Conservation (phyloP, 1,284 basidiomycete species). For the Irpex sp. region DNA sequence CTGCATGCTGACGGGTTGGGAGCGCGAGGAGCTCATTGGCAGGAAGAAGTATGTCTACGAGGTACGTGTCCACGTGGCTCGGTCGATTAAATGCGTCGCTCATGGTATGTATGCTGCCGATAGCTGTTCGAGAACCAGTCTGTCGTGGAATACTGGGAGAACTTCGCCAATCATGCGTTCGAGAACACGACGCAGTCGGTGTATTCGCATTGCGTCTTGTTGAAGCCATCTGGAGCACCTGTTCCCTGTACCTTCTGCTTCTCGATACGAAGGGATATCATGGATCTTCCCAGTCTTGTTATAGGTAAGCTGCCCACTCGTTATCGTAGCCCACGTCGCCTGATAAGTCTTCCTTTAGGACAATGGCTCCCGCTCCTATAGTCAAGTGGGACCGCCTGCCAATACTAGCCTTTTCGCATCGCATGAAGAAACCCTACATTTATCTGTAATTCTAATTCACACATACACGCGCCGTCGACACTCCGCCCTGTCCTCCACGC, state of each 20-base stretch:
- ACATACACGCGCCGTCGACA: background rate
- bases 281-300: constrained; percentile 83
- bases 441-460: constrained; percentile 6
- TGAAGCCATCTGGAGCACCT: constrained; percentile 79
- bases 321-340: background rate
- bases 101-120: constrained; percentile 8
- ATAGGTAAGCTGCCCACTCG: constrained; percentile 56
- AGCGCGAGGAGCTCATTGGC: constrained; percentile 77
- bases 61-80: constrained; percentile 36
- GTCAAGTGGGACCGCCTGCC: constrained; percentile 9
- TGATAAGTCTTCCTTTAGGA: constrained; percentile 36
- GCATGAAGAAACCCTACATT: background rate
- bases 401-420: background rate
- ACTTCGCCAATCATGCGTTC: constrained; percentile 91
- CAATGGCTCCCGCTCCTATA: constrained; percentile 79
- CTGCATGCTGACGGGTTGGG: constrained; percentile 90
- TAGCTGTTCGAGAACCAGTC: constrained; percentile 88
- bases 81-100: background rate
- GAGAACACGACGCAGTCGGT: constrained; percentile 96
- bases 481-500: background rate
- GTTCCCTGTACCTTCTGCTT: constrained; percentile 91
- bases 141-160: constrained; percentile 93
- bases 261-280: constrained; percentile 87
- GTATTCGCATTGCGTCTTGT: constrained; percentile 84
- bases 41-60: constrained; percentile 89